Evolutionary conservation across 1,139 yeast species (phyloP), one percentile per base, ranked within the genome.

Genomic region (Torulaspora globosa): DNA sequence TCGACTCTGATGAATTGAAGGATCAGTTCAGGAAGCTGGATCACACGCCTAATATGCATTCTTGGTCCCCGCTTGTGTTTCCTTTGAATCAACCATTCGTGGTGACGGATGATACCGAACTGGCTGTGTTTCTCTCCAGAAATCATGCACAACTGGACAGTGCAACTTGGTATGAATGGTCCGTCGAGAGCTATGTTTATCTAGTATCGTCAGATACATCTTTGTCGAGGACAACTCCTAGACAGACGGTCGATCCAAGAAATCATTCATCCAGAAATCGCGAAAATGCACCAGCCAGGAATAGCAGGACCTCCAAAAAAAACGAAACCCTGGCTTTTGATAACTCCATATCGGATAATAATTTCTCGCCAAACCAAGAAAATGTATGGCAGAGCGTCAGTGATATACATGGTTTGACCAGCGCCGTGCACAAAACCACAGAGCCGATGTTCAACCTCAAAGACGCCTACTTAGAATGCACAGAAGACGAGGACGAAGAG

Each of bases 111-210:
- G 75, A 73, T 38, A 70, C 81, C 4, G 80, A 73, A 43, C 55
- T 84, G 6, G 75, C 75, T 33, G 63, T 82, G 0, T 68, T 73
- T 31, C 57, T 80, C 40, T 54, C 66, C 2, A 64, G 82, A 35
- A 51, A 50, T 15, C 49, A 51, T 36, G 63, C 66, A 36, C 56
- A 69, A 5, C 30, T 30, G 27, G 63, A 60, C 4, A 57, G 65
- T 1, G 67, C 67, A 33, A 81, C 82, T 1, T 84, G 90, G 89
- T 87, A 86, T 58, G 84, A 80, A 55, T 87, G 95, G 94, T 68
- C 75, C 1, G 68, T 76, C 21, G 84, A 80, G 55, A 68, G 76
- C 5, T 79, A 70, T 57, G 64, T 75, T 29, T 70, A 71, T 45
- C 52, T 73, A 24, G 66, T 71, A 5, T 59, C 68, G 2, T 67